Evolutionary conservation across 768 basidiomycete genomes (phyloP).

Genomic region (Lepiota subincarnata): DNA sequence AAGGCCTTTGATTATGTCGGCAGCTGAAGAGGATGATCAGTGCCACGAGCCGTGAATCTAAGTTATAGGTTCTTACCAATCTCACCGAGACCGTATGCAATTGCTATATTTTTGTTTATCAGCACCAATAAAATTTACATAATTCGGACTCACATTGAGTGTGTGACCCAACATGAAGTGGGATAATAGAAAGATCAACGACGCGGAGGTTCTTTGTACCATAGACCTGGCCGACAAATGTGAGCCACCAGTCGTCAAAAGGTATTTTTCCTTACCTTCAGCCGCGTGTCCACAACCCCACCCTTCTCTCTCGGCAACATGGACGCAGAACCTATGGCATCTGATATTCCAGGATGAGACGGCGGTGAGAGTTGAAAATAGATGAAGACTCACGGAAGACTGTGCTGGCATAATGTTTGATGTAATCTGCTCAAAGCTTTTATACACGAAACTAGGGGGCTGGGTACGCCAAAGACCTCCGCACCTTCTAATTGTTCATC

Average conservation of each 20-base stretch:
- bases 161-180: slow-evolving; percentile 46
- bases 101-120: neutral
- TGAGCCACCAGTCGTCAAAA: neutral
- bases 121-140: neutral
- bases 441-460: too few species aligned
- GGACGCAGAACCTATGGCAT: slow-evolving; percentile 46
- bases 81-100: neutral
- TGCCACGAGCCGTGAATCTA: neutral
- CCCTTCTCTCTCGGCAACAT: slow-evolving; percentile 50
- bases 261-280: slow-evolving; percentile 29
- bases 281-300: slow-evolving; percentile 47
- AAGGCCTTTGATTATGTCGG: neutral
- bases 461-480: too few species aligned
- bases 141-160: slow-evolving; percentile 33
- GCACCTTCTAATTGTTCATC: too few species aligned
- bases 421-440: neutral
- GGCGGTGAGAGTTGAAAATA: neutral
- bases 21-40: neutral
- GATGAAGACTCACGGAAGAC: neutral
- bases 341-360: slow-evolving; percentile 19
- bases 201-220: slow-evolving; percentile 54
- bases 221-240: slow-evolving; percentile 47
- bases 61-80: neutral
- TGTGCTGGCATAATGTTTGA: neutral
- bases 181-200: slow-evolving; percentile 50